phyloP scores from a whole-genome alignment of 2,329 filamentous ascomycete species.

The Alternaria angustiovoidea region DNA sequence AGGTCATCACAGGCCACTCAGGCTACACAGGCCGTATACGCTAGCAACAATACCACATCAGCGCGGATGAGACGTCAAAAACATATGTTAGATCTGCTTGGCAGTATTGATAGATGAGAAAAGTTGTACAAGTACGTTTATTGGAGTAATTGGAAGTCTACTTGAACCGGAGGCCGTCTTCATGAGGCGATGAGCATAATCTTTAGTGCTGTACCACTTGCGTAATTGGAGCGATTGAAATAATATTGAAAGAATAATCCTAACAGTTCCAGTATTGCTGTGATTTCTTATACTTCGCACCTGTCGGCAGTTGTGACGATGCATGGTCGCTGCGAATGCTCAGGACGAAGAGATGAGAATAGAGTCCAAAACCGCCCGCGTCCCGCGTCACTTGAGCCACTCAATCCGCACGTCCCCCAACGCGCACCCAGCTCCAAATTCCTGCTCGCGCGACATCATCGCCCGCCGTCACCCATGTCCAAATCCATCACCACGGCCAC shows the following conservation, averaged over 20 bases:
- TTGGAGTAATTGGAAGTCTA: neutral
- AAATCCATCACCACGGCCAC: slow-evolving; percentile 1
- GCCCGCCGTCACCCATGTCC: slow-evolving; percentile 5
- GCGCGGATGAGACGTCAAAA: slow-evolving; percentile 27
- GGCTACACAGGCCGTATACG: neutral
- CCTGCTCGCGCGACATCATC: slow-evolving; percentile 8
- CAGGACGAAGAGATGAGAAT: neutral
- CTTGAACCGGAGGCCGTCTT: neutral
- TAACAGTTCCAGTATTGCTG: no score
- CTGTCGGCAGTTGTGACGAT: neutral
- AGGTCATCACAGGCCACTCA: neutral
- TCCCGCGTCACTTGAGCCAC: neutral
- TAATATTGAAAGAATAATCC: no score
- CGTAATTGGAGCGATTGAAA: no score
- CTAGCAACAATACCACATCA: slow-evolving; percentile 1
- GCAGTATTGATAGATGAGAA: slow-evolving; percentile 13
- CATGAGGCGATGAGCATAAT: neutral
- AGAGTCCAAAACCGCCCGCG: neutral
- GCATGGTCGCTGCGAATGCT: neutral
- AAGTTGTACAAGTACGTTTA: neutral
- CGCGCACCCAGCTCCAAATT: slow-evolving; percentile 21
- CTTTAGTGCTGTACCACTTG: no score
- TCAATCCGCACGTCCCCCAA: slow-evolving; percentile 4
- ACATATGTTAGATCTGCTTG: slow-evolving; percentile 23
- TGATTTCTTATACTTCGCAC: no score